Evolutionary conservation across 257 asterid species (phyloP), one percentile per base, ranked within the genome.

Genomic region (Cruciata laevipes): DNA sequence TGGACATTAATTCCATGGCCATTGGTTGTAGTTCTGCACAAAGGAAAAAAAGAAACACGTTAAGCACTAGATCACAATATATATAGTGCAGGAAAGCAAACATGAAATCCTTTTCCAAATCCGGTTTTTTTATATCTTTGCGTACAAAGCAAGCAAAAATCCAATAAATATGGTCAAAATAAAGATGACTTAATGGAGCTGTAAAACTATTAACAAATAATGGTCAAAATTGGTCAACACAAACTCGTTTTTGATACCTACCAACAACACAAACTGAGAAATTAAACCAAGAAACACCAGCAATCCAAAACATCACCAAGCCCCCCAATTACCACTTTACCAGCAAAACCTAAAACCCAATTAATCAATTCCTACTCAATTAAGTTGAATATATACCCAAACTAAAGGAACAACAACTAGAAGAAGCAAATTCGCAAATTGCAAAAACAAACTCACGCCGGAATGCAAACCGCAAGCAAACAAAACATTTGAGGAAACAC

Each of bases 1-100:
- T 72, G 11, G 68, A 55, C 3, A 53, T 55, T 63, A 21, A 35
- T n/a, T 47, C 20, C 17, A 68, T 32, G 20, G 64, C 64, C 82
- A 70, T 76, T 31, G 1, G 12, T 27, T 18, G 53, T 31, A 47
- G 42, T 51, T 38, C 81, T 78, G 75, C 65, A 67, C 30, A 31
- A 37, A 12, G 8, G 51, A 42, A 47, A 14, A 27, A 7, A 9
- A 57, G 30, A 9, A 56, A 21, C 1, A 3, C 10, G 23, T 68
- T 35, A 1, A 68, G 52, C 63, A 52, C 71, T 67, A 0, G 11
- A 30, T 13, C 21, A 16, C 25, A 18, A 16, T 8, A 18, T 16
- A 49, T 66, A 33, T 6, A 30, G n/a, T 1, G 1, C 16, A 5
- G 55, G 7, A 20, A 60, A 30, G 35, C 13, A 11, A 32, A 21